Conservation (phyloP, 2,329 filamentous ascomycete species). For the Tolypocladium guangdongense region DNA sequence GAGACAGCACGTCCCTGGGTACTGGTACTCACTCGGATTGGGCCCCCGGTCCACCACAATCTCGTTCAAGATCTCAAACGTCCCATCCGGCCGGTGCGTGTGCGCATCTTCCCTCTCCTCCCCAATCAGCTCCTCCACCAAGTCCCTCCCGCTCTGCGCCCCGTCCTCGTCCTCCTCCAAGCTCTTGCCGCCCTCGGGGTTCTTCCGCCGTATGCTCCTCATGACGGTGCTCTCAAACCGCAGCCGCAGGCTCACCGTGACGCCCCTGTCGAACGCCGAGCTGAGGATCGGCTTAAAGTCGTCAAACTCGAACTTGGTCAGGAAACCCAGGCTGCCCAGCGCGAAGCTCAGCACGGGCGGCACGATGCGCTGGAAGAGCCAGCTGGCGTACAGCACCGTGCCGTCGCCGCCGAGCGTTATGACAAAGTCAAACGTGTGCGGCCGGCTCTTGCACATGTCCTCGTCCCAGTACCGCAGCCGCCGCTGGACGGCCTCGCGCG, state of each 20-base stretch:
- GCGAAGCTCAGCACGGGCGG: conserved; percentile 89
- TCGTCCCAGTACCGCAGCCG: conserved; percentile 77
- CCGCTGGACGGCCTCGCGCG: conserved; percentile 24
- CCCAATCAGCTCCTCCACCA: conserved; percentile 84
- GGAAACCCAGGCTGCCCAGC: conserved; percentile 81
- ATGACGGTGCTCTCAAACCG: conserved; percentile 92
- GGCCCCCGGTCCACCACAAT: conserved; percentile 93
- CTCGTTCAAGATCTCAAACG: conserved; percentile 88
- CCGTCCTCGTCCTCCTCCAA: conserved; percentile 26
- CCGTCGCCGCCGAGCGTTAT: conserved; percentile 89
- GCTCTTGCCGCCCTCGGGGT: conserved; percentile 9
- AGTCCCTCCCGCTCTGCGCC: conserved; percentile 41
- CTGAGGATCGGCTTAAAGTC: conserved; percentile 59
- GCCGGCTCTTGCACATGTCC: conserved; percentile 62
- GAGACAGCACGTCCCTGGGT: not conserved
- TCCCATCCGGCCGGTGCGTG: conserved; percentile 76
- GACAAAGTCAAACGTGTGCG: conserved; percentile 88
- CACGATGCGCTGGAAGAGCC: conserved; percentile 92
- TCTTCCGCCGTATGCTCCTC: conserved; percentile 52
- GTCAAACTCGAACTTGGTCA: conserved; percentile 93
- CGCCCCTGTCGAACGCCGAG: conserved; percentile 66
- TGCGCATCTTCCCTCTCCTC: conserved; percentile 74
- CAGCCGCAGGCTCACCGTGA: conserved; percentile 77
- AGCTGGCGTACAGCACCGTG: conserved; percentile 93
- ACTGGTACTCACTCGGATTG: conserved; percentile 60